These are phyloP conservation scores for Berberis thunbergii DNA, from an alignment of 164 flowering plant species.

Conservation along the genomic window DNA sequence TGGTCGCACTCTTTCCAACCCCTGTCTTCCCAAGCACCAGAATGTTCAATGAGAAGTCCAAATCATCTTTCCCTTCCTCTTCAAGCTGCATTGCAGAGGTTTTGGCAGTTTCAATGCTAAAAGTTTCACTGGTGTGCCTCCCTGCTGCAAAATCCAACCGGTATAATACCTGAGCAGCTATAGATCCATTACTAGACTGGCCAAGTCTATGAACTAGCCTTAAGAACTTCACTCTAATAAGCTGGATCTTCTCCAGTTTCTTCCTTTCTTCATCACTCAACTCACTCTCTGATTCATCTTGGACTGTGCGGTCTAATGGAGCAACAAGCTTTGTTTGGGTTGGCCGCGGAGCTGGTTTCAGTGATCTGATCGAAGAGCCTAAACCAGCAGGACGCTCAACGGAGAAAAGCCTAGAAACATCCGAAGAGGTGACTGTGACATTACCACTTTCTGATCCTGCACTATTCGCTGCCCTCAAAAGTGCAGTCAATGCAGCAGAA, in stretches of 20 bases:
- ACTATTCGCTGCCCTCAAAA: conserved; percentile 80
- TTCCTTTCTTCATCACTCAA: conserved; percentile 72
- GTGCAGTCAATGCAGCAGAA: conserved; percentile 85
- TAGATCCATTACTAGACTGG: conserved; percentile 63
- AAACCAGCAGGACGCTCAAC: conserved; percentile 89
- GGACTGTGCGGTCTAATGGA: conserved; percentile 20
- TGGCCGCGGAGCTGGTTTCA: conserved; percentile 50
- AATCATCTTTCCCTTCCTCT: conserved; percentile 35
- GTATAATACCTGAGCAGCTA: conserved; percentile 79
- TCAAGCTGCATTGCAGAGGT: conserved; percentile 58
- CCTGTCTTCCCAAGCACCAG: conserved; percentile 84
- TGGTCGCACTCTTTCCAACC: conserved; percentile 97
- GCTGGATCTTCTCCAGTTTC: conserved; percentile 65
- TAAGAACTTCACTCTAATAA: conserved; percentile 69
- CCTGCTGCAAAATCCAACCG: conserved; percentile 67
- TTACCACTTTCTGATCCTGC: conserved; percentile 43
- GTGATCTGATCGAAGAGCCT: conserved; percentile 58
- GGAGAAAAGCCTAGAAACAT: conserved; percentile 77
- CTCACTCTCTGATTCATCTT: conserved; percentile 27
- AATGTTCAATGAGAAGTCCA: conserved; percentile 69
- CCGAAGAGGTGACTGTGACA: conserved; percentile 55
- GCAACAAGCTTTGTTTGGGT: conserved; percentile 38
- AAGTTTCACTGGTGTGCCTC: conserved; percentile 41
- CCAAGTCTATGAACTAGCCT: conserved; percentile 80
- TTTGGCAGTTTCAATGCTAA: conserved; percentile 68